A percentile compares a stretch with the other conserved stretches of the same genome.
These are phyloP conservation scores for Pichia paraexigua DNA, from an alignment of 805 yeast species.

Conservation along the genomic window DNA sequence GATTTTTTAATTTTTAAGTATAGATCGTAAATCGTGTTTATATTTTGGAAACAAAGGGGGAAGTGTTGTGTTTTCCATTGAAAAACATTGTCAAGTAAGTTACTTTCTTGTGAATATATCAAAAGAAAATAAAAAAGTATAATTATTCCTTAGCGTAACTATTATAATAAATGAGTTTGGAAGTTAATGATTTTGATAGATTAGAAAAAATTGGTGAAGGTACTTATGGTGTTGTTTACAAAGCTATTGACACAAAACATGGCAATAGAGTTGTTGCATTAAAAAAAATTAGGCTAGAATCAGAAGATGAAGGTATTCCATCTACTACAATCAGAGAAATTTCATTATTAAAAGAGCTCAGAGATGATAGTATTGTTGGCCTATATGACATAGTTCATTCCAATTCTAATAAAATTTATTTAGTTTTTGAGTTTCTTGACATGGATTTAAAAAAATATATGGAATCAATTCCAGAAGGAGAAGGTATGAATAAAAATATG, in stretches of 20 bases:
- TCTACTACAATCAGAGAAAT: constrained; percentile 97
- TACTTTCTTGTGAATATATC: too few relatives aligned
- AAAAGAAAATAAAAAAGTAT: too few relatives aligned
- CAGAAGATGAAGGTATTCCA: constrained; percentile 98
- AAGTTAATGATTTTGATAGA: constrained; percentile 84
- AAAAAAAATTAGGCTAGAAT: constrained; percentile 89
- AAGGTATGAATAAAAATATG: constrained; percentile 81
- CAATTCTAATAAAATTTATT: constrained; percentile 82
- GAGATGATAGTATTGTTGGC: constrained; percentile 88
- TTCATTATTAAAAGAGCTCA: constrained; percentile 85
- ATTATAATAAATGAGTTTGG: constrained; percentile 42
- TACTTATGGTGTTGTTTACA: constrained; percentile 96
- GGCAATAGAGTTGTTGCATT: constrained; percentile 92
- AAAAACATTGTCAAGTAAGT: too few relatives aligned
- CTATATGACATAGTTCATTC: constrained; percentile 92
- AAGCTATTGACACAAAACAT: constrained; percentile 83
- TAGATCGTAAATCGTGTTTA: neutral
- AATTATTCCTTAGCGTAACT: neutral
- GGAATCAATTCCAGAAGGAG: constrained; percentile 91
- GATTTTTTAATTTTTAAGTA: neutral
- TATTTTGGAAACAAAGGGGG: neutral
- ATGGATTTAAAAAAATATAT: constrained; percentile 92
- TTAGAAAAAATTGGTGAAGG: constrained; percentile 97
- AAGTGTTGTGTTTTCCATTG: neutral
- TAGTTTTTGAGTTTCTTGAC: constrained; percentile 90